A percentile compares a stretch with the other conserved stretches of the same genome.
phyloP scores from a whole-genome alignment of 441 rosid genomes.

The Populus tomentosa region DNA sequence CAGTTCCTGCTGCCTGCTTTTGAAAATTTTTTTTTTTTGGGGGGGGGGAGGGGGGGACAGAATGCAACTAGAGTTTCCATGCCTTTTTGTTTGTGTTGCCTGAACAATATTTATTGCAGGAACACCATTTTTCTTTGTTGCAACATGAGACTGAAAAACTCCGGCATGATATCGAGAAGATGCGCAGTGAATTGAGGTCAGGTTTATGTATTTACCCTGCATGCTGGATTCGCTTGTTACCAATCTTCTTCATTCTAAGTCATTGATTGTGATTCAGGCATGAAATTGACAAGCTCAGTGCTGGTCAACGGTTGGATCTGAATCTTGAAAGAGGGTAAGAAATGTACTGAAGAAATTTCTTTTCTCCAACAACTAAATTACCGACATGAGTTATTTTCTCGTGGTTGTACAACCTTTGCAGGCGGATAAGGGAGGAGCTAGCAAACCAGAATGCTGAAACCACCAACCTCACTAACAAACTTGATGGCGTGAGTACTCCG shows the following conservation, averaged over 20 bases:
- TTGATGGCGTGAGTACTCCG: slow-evolving; percentile 53
- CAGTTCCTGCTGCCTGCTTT: no score
- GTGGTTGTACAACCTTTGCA: slow-evolving; percentile 18
- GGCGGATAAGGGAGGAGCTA: slow-evolving; percentile 84
- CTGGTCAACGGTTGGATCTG: slow-evolving; percentile 93
- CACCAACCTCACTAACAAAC: slow-evolving; percentile 82
- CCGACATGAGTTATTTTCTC: neutral
- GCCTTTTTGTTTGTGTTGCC: neutral
- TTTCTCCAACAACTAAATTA: neutral
- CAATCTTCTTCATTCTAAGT: neutral
- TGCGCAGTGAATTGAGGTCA: slow-evolving; percentile 46
- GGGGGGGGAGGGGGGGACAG: no score
- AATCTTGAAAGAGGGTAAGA: slow-evolving; percentile 96
- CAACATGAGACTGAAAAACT: slow-evolving; percentile 42
- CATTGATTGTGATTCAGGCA: slow-evolving; percentile 43
- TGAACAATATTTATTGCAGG: slow-evolving; percentile 46
- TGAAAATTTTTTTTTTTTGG: no score
- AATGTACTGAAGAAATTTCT: neutral
- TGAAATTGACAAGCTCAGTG: slow-evolving; percentile 90
- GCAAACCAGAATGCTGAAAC: slow-evolving; percentile 90
- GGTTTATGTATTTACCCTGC: neutral
- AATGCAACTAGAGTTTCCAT: no score
- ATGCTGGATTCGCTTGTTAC: neutral
- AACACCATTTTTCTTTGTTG: slow-evolving; percentile 71
- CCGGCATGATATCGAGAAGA: slow-evolving; percentile 23